A percentile compares a stretch with the other conserved stretches of the same genome.
phyloP scores from a whole-genome alignment of 1,284 basidiomycete species.

The Cystobasidium sp. region DNA sequence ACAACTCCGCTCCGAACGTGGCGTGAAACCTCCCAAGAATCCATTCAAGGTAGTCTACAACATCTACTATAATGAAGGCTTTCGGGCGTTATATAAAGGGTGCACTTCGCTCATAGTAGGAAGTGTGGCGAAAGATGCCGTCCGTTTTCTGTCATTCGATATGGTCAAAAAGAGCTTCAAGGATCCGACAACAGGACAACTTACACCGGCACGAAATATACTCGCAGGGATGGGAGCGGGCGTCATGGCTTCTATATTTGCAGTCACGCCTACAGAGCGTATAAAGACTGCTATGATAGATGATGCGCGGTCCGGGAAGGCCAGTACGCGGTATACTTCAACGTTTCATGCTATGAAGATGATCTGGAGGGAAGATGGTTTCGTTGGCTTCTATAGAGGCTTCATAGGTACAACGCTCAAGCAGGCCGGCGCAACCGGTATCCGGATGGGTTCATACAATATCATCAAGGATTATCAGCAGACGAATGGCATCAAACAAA shows the following conservation, averaged over 20 bases:
- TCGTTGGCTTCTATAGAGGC: conserved; percentile 42
- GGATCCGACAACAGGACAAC: conserved; percentile 27
- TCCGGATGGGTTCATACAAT: conserved; percentile 44
- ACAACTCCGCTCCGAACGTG: conserved; percentile 23
- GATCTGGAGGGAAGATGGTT: conserved; percentile 39
- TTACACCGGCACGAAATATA: conserved; percentile 40
- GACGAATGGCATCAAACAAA: conserved; percentile 33
- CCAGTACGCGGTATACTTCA: conserved; percentile 16
- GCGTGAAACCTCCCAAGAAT: conserved; percentile 20
- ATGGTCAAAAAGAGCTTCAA: conserved; percentile 42
- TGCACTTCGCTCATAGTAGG: conserved; percentile 28
- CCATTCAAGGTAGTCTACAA: conserved; percentile 36
- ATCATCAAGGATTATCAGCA: conserved; percentile 42
- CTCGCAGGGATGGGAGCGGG: conserved; percentile 43
- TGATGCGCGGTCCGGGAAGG: conserved; percentile 38
- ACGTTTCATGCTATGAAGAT: conserved; percentile 32
- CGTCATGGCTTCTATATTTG: conserved; percentile 35
- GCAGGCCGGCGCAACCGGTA: conserved; percentile 42
- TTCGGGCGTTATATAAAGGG: conserved; percentile 33
- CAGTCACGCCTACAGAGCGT: conserved; percentile 40
- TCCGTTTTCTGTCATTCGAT: conserved; percentile 43
- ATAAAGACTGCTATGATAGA: conserved; percentile 44
- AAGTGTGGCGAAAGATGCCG: conserved; percentile 41
- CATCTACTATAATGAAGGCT: conserved; percentile 34
- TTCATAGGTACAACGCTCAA: conserved; percentile 38